Evolutionary conservation across 2,329 filamentous ascomycete genomes (phyloP).

Genomic region (Hymenotorrendiella dingleyae): DNA sequence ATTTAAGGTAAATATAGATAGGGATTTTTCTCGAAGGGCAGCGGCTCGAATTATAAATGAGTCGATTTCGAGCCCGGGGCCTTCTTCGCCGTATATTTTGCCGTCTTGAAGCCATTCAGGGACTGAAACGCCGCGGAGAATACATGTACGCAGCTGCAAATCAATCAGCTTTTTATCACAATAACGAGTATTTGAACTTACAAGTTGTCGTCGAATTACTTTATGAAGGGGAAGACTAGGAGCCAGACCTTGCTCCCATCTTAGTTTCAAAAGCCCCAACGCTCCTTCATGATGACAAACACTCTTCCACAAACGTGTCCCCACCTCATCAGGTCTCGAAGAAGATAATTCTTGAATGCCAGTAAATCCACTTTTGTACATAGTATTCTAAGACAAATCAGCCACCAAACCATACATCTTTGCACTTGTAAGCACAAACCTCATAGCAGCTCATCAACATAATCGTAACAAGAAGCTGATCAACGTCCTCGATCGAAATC

Average conservation of each 20-base stretch:
- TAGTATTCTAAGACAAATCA: neutral
- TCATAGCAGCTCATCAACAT: constrained; percentile 12
- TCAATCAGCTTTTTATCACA: no score
- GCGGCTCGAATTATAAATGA: constrained; percentile 1
- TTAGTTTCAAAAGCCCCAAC: constrained; percentile 2
- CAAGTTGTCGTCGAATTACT: constrained; percentile 4
- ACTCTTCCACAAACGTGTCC: no score
- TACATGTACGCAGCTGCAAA: constrained; percentile 1
- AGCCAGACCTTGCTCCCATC: neutral
- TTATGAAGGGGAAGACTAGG: constrained; percentile 1
- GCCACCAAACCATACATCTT: neutral
- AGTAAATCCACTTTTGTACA: neutral
- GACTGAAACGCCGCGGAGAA: neutral
- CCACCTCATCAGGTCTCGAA: no score
- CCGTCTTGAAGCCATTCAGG: constrained; percentile 7
- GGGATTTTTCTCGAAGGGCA: constrained; percentile 6
- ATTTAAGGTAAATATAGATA: no score
- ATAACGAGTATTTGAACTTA: no score
- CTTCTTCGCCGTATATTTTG: constrained; percentile 6
- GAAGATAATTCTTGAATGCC: no score
- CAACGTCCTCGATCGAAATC: neutral
- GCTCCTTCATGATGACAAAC: constrained; percentile 6
- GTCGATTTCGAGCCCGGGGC: constrained; percentile 7
- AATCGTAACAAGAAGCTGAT: constrained; percentile 8
- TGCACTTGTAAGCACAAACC: no score